A percentile compares a stretch with the other conserved stretches of the same genome.
Evolutionary conservation across 139 green algal species (phyloP).

Genomic region (Microglena sp.): DNA sequence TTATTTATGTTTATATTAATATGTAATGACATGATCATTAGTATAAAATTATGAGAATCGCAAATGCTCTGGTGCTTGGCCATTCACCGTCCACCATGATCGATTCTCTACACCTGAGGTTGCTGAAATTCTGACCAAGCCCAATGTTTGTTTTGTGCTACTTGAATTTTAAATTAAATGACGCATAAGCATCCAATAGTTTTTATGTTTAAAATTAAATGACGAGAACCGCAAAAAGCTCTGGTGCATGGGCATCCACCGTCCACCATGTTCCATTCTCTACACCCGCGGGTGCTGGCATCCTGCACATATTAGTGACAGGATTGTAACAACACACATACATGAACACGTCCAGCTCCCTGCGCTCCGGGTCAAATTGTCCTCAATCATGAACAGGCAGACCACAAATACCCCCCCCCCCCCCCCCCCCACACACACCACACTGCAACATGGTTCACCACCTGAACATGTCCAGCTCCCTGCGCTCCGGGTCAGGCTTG

Average conservation of each 20-base stretch:
- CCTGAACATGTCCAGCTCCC: constrained; percentile 29
- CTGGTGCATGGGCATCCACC: constrained; percentile 33
- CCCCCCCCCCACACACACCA: too few relatives aligned
- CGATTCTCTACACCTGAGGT: neutral
- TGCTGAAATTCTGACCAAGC: neutral
- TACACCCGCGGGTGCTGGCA: neutral
- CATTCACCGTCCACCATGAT: constrained; percentile 57
- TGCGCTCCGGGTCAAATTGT: constrained; percentile 3
- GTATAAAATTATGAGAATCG: too few relatives aligned
- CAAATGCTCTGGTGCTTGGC: constrained; percentile 30
- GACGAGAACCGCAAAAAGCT: too few relatives aligned
- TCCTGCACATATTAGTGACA: neutral
- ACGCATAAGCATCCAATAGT: too few relatives aligned
- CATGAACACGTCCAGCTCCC: constrained; percentile 29
- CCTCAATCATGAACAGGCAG: neutral
- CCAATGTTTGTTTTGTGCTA: too few relatives aligned
- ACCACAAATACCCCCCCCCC: neutral
- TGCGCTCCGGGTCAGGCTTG: constrained; percentile 12
- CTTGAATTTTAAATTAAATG: too few relatives aligned
- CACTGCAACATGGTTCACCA: too few relatives aligned
- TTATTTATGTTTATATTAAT: too few relatives aligned
- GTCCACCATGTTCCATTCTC: constrained; percentile 62
- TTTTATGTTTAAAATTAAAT: too few relatives aligned
- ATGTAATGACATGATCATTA: too few relatives aligned
- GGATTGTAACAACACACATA: neutral